These are phyloP conservation scores for Colletotrichum euphorbiae DNA, from an alignment of 2,329 filamentous ascomycete species.

Conservation along the genomic window DNA sequence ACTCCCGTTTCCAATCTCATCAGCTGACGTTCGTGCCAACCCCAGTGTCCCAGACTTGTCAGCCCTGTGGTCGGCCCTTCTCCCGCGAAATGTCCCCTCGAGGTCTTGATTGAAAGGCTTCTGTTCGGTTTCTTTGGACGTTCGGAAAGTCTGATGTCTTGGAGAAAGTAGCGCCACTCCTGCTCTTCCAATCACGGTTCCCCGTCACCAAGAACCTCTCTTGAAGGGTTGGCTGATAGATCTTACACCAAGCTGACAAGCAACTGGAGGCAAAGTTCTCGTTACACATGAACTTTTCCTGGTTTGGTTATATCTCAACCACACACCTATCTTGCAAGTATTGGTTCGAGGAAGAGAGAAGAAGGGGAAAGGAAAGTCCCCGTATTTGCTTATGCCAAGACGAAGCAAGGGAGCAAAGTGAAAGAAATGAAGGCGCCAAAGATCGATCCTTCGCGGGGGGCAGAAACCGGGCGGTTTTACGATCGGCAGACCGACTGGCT, in stretches of 20 bases:
- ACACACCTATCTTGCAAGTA: not conserved
- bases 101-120: no score
- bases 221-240: not conserved
- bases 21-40: not conserved
- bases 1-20: not conserved
- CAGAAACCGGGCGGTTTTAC: no score
- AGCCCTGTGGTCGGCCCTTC: constrained; percentile 18
- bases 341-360: not conserved
- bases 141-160: no score
- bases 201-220: not conserved
- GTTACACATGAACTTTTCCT: not conserved
- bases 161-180: no score
- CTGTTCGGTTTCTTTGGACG: no score
- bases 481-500: no score
- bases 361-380: no score
- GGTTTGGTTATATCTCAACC: constrained; percentile 1
- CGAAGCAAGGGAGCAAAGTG: no score
- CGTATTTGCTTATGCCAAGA: no score
- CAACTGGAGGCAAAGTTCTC: not conserved
- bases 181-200: no score
- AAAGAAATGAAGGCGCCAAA: no score
- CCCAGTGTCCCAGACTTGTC: not conserved
- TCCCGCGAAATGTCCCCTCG: not conserved
- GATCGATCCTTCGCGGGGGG: no score
- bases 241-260: not conserved